phyloP scores from a whole-genome alignment of 495 filamentous ascomycete species.

The Podospora australis region DNA sequence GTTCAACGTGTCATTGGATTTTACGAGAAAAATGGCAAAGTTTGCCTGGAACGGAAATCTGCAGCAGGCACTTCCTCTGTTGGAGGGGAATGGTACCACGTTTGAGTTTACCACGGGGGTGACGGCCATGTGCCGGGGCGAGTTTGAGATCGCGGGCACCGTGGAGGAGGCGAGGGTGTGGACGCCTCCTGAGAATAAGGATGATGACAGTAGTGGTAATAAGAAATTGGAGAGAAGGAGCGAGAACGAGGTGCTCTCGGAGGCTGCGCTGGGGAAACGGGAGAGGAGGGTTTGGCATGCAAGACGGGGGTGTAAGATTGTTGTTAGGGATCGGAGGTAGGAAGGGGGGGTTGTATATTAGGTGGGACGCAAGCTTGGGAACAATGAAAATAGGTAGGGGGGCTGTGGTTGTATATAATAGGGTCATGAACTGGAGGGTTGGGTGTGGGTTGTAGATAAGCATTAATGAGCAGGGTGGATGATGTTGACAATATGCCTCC shows the following conservation, averaged over 20 bases:
- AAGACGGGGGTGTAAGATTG: constrained; percentile 55
- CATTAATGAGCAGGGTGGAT: too few relatives aligned
- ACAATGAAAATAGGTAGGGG: too few relatives aligned
- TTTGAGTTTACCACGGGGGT: constrained; percentile 56
- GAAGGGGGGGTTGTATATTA: neutral
- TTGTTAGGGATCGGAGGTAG: constrained; percentile 41
- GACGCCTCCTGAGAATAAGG: constrained; percentile 23
- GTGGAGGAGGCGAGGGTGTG: constrained; percentile 67
- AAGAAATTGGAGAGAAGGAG: constrained; percentile 30
- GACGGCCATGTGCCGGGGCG: constrained; percentile 67
- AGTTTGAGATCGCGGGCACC: constrained; percentile 73
- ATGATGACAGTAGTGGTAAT: constrained; percentile 10
- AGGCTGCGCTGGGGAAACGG: constrained; percentile 48
- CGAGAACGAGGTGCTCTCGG: constrained; percentile 44
- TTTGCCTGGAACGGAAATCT: constrained; percentile 79
- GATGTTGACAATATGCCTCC: too few relatives aligned
- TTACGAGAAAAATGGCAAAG: constrained; percentile 57
- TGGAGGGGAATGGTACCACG: constrained; percentile 50
- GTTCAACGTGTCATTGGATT: constrained; percentile 68
- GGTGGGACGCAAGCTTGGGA: neutral
- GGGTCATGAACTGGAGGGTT: too few relatives aligned
- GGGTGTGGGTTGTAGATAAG: too few relatives aligned
- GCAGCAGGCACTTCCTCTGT: constrained; percentile 61
- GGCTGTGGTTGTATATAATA: too few relatives aligned
- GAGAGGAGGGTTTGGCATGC: constrained; percentile 69